Evolutionary conservation across 768 basidiomycete species (phyloP), one percentile per base, ranked within the genome.

Genomic region (Mycena capillaripes): DNA sequence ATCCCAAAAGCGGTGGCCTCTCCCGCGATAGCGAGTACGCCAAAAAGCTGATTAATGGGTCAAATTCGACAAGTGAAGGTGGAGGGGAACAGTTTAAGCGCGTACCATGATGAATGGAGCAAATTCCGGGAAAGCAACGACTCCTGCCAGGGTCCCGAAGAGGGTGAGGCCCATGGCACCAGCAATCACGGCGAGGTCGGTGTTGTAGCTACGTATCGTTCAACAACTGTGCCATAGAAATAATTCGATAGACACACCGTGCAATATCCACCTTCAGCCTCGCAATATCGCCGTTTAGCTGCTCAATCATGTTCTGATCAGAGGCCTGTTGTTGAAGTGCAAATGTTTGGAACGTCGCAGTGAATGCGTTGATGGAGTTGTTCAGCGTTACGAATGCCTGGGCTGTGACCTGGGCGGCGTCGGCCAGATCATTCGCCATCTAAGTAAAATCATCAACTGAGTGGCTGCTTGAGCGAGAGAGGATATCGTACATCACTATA

Each of bases 311-410:
- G 9, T 59, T 23, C 16, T 59, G 57, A 59, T 59, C 57, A 38
- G 57, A 10, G 8, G 21, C n/a, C 23, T 42, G 7, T 36, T 59
- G 36, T 42, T 27, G 4, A 19, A 27, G 3, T 29, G 61, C 61
- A 50, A 48, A 63, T 4, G 14, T 38, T 27, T 34, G 23, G 61
- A 52, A 50, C 21, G 34, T 32, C 29, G 44, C 10, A 23, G 32
- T 46, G 48, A 63, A 63, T 4, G 44, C 48, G 32, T 63, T 63
- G 21, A 63, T 50, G 29, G 61, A 50, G 61, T 63, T 38, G n/a
- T n/a, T 63, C 32, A 63, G 7, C 11, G 16, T 10, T 5, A 40
- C 30, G 61, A 63, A 63, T 52, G 44, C 23, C 23, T 63, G 16
- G n/a, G 61, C 25, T 23, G 61, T 63, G 32, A 48, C 61, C 32